These are phyloP conservation scores for Auriscalpium microsporum DNA, from an alignment of 768 basidiomycete species.

Conservation along the genomic window DNA sequence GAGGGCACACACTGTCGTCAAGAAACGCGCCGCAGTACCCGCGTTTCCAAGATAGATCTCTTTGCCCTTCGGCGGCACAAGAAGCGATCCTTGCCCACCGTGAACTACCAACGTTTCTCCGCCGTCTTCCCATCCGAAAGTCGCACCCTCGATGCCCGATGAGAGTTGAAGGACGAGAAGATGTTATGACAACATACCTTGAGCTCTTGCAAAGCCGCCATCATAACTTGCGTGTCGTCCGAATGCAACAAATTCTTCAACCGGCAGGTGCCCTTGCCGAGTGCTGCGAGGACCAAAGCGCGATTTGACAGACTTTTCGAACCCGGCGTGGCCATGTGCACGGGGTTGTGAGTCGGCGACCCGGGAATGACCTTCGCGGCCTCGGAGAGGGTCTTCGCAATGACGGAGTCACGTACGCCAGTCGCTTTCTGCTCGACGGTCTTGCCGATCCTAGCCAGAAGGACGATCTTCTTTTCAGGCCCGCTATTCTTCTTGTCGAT, in stretches of 20 bases:
- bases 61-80: constrained; percentile 69
- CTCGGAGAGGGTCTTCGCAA: constrained; percentile 73
- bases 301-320: constrained; percentile 96
- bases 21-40: constrained; percentile 95
- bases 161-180: constrained; percentile 2
- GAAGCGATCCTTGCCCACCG: constrained; percentile 76
- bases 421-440: constrained; percentile 91
- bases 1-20: constrained; percentile 92
- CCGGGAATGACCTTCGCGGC: constrained; percentile 70
- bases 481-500: constrained; percentile 99
- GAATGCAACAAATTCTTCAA: constrained; percentile 90
- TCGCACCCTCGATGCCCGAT: constrained; percentile 57
- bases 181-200: constrained; percentile 41
- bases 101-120: constrained; percentile 91
- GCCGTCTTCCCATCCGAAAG: constrained; percentile 90
- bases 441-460: constrained; percentile 84
- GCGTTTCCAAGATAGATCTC: constrained; percentile 96
- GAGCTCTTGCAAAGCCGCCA: constrained; percentile 83
- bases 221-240: constrained; percentile 99
- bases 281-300: constrained; percentile 85
- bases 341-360: constrained; percentile 39
- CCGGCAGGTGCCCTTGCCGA: constrained; percentile 81
- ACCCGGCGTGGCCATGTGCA: constrained; percentile 87
- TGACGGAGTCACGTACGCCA: constrained; percentile 71
- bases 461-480: constrained; percentile 84